phyloP scores from a whole-genome alignment of 306 rosid genomes.

The Delonix regia region DNA sequence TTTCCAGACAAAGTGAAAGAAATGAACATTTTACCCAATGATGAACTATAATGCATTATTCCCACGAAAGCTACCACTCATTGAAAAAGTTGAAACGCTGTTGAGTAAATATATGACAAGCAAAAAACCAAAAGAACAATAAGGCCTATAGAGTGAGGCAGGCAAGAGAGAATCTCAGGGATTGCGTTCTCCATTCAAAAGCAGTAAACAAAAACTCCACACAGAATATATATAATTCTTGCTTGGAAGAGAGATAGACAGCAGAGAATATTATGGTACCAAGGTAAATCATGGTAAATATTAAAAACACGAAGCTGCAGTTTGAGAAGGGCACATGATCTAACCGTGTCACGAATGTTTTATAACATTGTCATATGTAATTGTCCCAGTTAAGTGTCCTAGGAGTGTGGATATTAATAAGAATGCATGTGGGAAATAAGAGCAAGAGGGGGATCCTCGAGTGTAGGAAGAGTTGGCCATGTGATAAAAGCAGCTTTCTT shows the following conservation, averaged over 20 bases:
- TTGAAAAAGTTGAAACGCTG: conserved; percentile 13
- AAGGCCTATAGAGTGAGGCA: background rate
- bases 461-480: conserved; percentile 66
- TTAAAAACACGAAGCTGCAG: conserved; percentile 33
- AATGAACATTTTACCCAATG: conserved; percentile 34
- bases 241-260: background rate
- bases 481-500: conserved; percentile 92
- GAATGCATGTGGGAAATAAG: conserved; percentile 35
- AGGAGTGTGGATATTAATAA: conserved; percentile 14
- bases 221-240: no score
- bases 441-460: conserved; percentile 45
- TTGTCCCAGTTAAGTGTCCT: conserved; percentile 34
- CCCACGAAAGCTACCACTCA: conserved; percentile 24
- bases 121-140: background rate
- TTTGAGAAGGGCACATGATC: conserved; percentile 59
- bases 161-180: conserved; percentile 39
- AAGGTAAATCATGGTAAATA: conserved; percentile 38
- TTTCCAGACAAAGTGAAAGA: conserved; percentile 39
- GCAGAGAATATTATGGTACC: conserved; percentile 38
- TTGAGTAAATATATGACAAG: conserved; percentile 41
- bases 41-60: conserved; percentile 23
- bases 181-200: background rate
- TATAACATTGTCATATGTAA: conserved; percentile 23
- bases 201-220: no score
- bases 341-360: conserved; percentile 41